These are phyloP conservation scores for Emergomyces africanus DNA, from an alignment of 2,329 filamentous ascomycete genomes.

Conservation along the genomic window DNA sequence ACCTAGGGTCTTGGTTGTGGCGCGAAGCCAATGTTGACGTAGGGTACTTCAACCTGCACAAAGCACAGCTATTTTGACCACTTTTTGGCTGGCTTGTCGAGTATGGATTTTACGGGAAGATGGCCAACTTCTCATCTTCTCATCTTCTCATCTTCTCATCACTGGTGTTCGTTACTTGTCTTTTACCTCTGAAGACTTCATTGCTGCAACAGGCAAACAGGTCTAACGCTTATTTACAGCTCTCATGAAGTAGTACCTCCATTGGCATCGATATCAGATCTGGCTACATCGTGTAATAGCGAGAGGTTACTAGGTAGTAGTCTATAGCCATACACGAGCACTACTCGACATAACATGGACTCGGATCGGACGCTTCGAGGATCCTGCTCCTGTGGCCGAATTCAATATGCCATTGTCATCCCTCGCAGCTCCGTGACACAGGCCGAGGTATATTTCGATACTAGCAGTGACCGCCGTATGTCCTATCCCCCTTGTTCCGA, in stretches of 20 bases:
- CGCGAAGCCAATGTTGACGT: background rate
- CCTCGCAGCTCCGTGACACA: conserved; percentile 45
- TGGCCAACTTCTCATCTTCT: background rate
- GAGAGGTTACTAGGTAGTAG: too few relatives aligned
- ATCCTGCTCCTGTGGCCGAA: conserved; percentile 68
- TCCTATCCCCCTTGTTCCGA: background rate
- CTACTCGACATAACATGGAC: conserved; percentile 9
- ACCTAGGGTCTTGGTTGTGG: background rate
- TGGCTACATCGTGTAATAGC: background rate
- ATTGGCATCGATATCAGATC: background rate
- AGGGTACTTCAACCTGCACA: background rate
- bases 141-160: background rate
- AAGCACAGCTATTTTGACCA: background rate
- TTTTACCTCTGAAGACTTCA: background rate
- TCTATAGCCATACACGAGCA: background rate
- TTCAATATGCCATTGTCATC: conserved; percentile 63
- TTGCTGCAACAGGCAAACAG: background rate
- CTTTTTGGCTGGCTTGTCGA: background rate
- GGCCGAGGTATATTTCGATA: conserved; percentile 63
- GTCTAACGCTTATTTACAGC: background rate
- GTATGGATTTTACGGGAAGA: background rate
- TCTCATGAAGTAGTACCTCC: background rate
- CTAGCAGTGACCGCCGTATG: conserved; percentile 58
- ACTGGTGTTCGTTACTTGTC: background rate
- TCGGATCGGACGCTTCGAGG: conserved; percentile 6